Evolutionary conservation across 78 protist genomes (phyloP).

Genomic region (Dictyostelium intermedium): DNA sequence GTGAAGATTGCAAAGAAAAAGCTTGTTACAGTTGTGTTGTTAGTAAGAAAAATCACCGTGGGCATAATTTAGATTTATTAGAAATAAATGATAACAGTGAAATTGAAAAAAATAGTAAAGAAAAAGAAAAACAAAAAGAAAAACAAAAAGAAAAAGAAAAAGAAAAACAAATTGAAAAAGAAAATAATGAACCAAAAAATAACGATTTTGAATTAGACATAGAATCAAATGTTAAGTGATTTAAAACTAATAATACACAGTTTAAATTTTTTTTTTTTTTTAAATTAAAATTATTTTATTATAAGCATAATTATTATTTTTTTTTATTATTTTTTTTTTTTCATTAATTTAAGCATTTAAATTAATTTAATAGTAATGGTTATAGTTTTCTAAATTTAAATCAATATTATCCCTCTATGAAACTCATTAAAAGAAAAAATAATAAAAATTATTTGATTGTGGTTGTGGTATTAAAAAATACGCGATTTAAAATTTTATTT

Average conservation of each 20-base stretch:
- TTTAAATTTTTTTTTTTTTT: no score
- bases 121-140: neutral
- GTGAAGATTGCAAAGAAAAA: neutral
- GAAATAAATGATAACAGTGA: neutral
- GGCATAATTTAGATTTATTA: neutral
- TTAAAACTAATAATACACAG: neutral
- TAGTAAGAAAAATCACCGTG: neutral
- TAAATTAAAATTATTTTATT: no score
- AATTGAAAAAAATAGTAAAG: neutral
- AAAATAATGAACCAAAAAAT: neutral
- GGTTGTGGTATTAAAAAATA: neutral
- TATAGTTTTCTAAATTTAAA: no score
- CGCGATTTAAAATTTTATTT: no score
- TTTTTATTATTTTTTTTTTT: no score
- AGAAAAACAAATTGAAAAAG: neutral
- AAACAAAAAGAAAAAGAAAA: neutral
- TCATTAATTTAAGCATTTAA: no score
- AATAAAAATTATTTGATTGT: no score
- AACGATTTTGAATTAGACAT: neutral
- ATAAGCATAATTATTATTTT: no score
- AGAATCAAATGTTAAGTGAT: neutral
- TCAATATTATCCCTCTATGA: no score
- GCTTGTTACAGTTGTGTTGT: neutral
- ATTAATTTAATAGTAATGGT: no score
- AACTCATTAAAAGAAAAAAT: no score